These are phyloP conservation scores for Prototheca wickerhamii DNA, from an alignment of 163 green algal genomes.

Conservation along the genomic window DNA sequence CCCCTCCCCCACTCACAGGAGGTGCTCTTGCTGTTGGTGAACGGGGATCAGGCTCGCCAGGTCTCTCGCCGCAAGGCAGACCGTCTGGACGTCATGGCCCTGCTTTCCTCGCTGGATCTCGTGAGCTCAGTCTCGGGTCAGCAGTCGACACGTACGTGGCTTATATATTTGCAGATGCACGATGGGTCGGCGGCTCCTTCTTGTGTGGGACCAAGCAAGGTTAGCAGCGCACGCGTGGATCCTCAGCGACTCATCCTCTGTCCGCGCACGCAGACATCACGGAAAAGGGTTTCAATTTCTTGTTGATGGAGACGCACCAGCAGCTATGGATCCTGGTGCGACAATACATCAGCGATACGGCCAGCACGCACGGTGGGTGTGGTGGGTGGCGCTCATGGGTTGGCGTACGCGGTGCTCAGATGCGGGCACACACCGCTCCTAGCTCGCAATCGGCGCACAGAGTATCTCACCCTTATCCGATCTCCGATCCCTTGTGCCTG, in stretches of 20 bases:
- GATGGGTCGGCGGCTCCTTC: not conserved
- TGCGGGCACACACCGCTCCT: not conserved
- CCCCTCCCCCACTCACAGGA: constrained; percentile 4
- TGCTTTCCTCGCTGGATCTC: no score
- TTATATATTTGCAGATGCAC: no score
- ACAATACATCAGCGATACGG: constrained; percentile 41
- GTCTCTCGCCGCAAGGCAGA: not conserved
- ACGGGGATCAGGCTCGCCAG: not conserved
- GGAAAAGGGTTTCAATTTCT: constrained; percentile 63
- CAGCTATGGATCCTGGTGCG: constrained; percentile 77
- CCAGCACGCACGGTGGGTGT: not conserved
- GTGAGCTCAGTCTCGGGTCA: no score
- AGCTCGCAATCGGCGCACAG: not conserved
- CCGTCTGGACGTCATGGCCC: not conserved
- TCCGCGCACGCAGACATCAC: constrained; percentile 48
- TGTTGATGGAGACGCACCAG: constrained; percentile 59
- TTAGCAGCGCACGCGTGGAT: not conserved
- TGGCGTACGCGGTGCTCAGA: not conserved
- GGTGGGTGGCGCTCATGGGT: not conserved
- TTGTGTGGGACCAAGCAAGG: not conserved
- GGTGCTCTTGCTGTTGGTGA: constrained; percentile 8
- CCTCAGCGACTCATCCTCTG: not conserved
- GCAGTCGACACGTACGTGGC: no score
- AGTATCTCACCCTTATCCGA: not conserved
- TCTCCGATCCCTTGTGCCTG: not conserved